phyloP scores from a whole-genome alignment of 2,329 filamentous ascomycete species.

The Colletotrichum sp. region DNA sequence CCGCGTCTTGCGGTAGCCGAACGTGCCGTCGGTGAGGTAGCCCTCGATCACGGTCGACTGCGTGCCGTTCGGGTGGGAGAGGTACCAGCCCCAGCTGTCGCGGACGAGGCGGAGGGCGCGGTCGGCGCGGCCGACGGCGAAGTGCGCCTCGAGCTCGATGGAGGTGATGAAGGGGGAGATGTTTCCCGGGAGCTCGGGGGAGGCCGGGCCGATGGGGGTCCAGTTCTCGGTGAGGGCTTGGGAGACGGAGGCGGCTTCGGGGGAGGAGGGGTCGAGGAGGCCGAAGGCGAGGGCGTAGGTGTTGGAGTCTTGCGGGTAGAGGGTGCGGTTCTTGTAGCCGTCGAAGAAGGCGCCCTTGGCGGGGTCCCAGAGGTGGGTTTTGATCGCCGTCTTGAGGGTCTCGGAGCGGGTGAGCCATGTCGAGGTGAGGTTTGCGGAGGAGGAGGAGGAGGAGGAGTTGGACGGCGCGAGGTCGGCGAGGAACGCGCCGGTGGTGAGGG shows the following conservation, averaged over 20 bases:
- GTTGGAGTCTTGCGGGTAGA: conserved; percentile 67
- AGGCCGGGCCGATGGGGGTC: conserved; percentile 57
- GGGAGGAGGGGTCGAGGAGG: conserved; percentile 38
- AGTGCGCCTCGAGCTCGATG: conserved; percentile 63
- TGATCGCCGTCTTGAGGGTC: conserved; percentile 47
- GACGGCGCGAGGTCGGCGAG: conserved; percentile 51
- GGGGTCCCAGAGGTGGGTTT: conserved; percentile 52
- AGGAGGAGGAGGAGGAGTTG: conserved; percentile 39
- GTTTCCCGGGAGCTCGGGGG: conserved; percentile 61
- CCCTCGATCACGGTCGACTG: conserved; percentile 64
- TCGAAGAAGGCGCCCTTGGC: conserved; percentile 55
- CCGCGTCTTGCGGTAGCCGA: conserved; percentile 56
- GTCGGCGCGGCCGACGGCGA: conserved; percentile 47
- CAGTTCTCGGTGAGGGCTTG: conserved; percentile 53
- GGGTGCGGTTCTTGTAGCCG: conserved; percentile 51
- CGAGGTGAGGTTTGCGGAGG: conserved; percentile 32
- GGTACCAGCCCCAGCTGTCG: conserved; percentile 64
- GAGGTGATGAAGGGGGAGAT: conserved; percentile 62
- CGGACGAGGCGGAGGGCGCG: conserved; percentile 62
- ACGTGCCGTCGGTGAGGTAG: conserved; percentile 59
- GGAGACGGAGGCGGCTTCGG: conserved; percentile 43
- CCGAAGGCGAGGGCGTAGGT: conserved; percentile 56
- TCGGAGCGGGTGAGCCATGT: conserved; percentile 44
- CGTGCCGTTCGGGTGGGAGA: conserved; percentile 61
- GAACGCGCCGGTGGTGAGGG: conserved; percentile 54